A percentile compares a stretch with the other conserved stretches of the same genome.
Evolutionary conservation across 2,329 filamentous ascomycete genomes (phyloP).

Genomic region (Gnomoniopsis smithogilvyi): DNA sequence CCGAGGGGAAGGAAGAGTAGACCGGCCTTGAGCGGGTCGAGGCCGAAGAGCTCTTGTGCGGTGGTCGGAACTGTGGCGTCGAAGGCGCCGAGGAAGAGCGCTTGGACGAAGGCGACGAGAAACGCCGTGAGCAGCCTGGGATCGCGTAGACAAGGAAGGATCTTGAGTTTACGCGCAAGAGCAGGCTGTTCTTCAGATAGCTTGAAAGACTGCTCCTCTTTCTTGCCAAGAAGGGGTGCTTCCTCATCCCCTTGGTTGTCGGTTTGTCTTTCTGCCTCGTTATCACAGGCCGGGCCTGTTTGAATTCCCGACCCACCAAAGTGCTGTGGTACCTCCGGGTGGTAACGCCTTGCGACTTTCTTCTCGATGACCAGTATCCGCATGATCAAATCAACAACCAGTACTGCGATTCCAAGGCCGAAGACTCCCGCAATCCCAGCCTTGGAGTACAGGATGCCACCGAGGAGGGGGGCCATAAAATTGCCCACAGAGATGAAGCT

Average conservation of each 20-base stretch:
- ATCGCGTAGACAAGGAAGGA: slow-evolving; percentile 40
- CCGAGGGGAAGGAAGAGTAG: slow-evolving; percentile 35
- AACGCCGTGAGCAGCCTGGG: slow-evolving; percentile 37
- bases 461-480: slow-evolving; percentile 54
- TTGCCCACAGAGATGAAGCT: slow-evolving; percentile 57
- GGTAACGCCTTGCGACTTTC: slow-evolving; percentile 47
- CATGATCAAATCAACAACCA: slow-evolving; percentile 58
- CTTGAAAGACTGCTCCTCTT: slow-evolving; percentile 34
- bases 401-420: slow-evolving; percentile 48
- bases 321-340: slow-evolving; percentile 17
- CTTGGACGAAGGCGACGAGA: slow-evolving; percentile 40
- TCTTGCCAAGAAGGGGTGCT: slow-evolving; percentile 36
- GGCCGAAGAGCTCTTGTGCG: slow-evolving; percentile 32
- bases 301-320: slow-evolving; percentile 11
- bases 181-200: slow-evolving; percentile 37
- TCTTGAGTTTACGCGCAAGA: slow-evolving; percentile 39
- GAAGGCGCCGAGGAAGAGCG: slow-evolving; percentile 33
- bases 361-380: slow-evolving; percentile 61
- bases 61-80: slow-evolving; percentile 37
- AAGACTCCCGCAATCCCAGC: slow-evolving; percentile 59
- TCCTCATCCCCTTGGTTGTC: slow-evolving; percentile 23
- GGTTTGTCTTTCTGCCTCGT: neutral
- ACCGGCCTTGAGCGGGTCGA: slow-evolving; percentile 33
- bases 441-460: slow-evolving; percentile 58
- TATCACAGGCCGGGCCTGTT: slow-evolving; percentile 1